These are phyloP conservation scores for Peronosclerospora sorghi DNA, from an alignment of 352 stramenopile genomes.

Conservation along the genomic window DNA sequence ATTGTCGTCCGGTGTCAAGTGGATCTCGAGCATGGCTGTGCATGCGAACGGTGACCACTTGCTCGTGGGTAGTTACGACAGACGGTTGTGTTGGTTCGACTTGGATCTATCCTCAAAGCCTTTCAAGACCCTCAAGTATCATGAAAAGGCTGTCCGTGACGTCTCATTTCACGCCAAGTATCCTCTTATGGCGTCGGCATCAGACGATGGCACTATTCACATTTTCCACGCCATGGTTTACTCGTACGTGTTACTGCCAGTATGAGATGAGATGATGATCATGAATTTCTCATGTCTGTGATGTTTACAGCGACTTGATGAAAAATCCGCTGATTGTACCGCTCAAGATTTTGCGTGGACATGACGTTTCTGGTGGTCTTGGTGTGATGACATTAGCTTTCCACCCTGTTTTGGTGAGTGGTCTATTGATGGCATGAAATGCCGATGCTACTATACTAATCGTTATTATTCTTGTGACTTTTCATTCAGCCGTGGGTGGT, in stretches of 20 bases:
- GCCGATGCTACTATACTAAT: neutral
- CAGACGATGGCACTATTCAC: conserved; percentile 97
- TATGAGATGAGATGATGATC: conserved; percentile 8
- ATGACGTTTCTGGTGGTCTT: conserved; percentile 89
- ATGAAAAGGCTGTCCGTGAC: conserved; percentile 93
- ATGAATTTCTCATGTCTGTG: neutral
- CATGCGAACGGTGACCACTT: conserved; percentile 98
- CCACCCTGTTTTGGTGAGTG: conserved; percentile 92
- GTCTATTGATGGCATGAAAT: neutral
- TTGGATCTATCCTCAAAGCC: conserved; percentile 95
- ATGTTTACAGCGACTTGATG: conserved; percentile 88
- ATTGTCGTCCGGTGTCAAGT: conserved; percentile 95
- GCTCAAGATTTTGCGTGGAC: conserved; percentile 96
- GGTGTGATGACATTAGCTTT: conserved; percentile 94
- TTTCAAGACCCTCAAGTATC: conserved; percentile 99
- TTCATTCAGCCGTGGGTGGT: conserved; percentile 82
- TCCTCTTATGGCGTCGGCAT: conserved; percentile 97
- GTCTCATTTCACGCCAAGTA: conserved; percentile 93
- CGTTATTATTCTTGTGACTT: conserved; percentile 1
- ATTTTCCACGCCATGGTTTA: conserved; percentile 99
- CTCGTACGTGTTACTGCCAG: conserved; percentile 58
- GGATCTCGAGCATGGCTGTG: conserved; percentile 97
- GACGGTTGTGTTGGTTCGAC: conserved; percentile 98
- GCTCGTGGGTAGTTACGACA: conserved; percentile 96
- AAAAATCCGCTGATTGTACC: conserved; percentile 98